Conservation (phyloP, 208 protist species). For the Crithidia sp. region DNA sequence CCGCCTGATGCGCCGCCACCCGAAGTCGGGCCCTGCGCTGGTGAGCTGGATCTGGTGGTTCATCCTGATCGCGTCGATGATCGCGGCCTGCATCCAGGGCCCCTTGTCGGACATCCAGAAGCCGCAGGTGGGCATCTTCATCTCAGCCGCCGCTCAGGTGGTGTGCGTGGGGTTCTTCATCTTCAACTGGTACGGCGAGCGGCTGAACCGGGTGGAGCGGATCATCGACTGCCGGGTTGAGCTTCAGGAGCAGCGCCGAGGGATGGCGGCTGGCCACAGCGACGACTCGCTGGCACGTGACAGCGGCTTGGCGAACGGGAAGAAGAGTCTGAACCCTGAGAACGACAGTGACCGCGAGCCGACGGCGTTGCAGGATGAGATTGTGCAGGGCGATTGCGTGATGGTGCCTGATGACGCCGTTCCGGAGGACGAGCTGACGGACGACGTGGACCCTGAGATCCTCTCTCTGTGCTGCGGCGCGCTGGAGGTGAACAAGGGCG, state of each 20-base stretch:
- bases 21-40: constrained; percentile 41
- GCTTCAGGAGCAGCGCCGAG: not conserved
- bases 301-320: not conserved
- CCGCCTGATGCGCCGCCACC: constrained; percentile 48
- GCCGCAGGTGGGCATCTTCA: constrained; percentile 42
- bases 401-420: not conserved
- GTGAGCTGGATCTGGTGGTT: constrained; percentile 73
- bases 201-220: constrained; percentile 46
- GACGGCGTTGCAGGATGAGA: constrained; percentile 2
- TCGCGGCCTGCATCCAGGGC: constrained; percentile 45
- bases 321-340: not conserved
- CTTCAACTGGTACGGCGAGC: constrained; percentile 68
- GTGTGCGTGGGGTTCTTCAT: constrained; percentile 47
- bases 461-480: constrained; percentile 19
- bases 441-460: constrained; percentile 16
- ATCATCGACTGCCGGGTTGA: not conserved
- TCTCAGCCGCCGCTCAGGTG: constrained; percentile 52
- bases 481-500: constrained; percentile 31
- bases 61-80: constrained; percentile 46
- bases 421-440: constrained; percentile 11
- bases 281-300: not conserved
- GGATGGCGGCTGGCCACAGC: not conserved
- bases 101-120: constrained; percentile 44
- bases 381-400: not conserved
- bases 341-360: constrained; percentile 1